Base-by-base conservation (phyloP, 192 early-diverging fungal genomes). In the Thamnidium elegans region DNA sequence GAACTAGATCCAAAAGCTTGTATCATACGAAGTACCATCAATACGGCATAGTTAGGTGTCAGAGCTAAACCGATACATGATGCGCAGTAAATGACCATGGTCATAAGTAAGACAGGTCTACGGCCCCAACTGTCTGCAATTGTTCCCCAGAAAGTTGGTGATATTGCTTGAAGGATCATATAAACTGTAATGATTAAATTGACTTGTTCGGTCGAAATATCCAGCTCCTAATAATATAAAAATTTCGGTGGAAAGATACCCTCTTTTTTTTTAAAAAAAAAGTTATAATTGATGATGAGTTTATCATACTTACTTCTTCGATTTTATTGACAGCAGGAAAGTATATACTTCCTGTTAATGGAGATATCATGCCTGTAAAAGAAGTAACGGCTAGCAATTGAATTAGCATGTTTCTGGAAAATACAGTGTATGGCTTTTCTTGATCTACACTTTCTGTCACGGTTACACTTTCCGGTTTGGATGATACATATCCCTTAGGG, bases 1-100 rank as follows among this genome's bases (percentile, higher is more conserved):
- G 79, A 73, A 43, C 75, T 78, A n/a, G 66, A 61, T 5, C 79
- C 76, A 58, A 66, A 72, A 0, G 76, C 68, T 48, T 80, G 79
- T 34, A 80, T 23, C 63, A 78, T 66, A 20, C 79, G 75, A 14
- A 71, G 51, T 6, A 59, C 63, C 7, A 80, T 45, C 13, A 80
- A 47, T 10, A 60, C 47, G 2, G 53, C 62, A 50, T 73, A 74
- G 30, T 50, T 63, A 14, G 59, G 68, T 32, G 63, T 34, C 14
- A 78, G 8, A 1, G 76, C 79, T 15, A 72, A 56, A 3, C 79
- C 79, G 36, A 69, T 50, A 50, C 76, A 74, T 21, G 70, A 62
- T 3, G 23, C 44, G 13, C 71, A 64, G 34, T 69, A 80, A 20
- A 80, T 55, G 2, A 72, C 6, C 1, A 75, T 31, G 1, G 73